These are phyloP conservation scores for Leptographium wingfieldii DNA, from an alignment of 2,329 filamentous ascomycete genomes.

Conservation along the genomic window DNA sequence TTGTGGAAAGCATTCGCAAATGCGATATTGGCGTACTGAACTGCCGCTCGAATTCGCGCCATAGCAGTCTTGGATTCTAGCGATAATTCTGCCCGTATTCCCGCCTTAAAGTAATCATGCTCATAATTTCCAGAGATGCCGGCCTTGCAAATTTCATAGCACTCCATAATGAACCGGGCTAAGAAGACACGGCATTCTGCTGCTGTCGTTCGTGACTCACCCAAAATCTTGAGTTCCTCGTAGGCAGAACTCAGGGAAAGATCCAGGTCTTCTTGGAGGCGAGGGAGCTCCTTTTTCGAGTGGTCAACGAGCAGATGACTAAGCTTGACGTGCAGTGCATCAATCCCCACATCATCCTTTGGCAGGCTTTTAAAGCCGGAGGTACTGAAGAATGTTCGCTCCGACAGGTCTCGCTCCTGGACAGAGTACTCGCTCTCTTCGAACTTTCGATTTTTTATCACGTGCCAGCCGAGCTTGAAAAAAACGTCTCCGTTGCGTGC, in stretches of 20 bases:
- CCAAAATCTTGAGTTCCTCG: not conserved
- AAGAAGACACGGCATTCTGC: not conserved
- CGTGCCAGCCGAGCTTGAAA: not conserved
- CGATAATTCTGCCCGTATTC: not conserved
- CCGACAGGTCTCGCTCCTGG: not conserved
- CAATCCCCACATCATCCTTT: slow-evolving; percentile 7
- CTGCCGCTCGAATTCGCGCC: not conserved
- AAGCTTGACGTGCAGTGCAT: slow-evolving; percentile 7
- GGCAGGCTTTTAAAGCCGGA: not conserved
- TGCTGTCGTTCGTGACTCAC: not conserved
- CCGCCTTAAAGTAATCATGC: not conserved
- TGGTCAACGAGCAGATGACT: not conserved
- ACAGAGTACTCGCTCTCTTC: not conserved
- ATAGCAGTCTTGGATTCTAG: not conserved
- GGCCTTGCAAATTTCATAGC: not conserved
- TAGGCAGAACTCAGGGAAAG: not conserved
- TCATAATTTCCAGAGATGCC: not conserved
- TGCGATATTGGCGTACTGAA: not conserved
- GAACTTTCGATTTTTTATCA: not conserved
- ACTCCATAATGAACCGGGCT: not conserved
- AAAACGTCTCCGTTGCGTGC: not conserved
- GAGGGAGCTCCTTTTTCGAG: not conserved
- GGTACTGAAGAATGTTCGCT: not conserved
- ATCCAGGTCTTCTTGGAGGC: not conserved
- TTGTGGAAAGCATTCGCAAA: not conserved